phyloP scores from a whole-genome alignment of 2,329 filamentous ascomycete species.

The Trichoderma citrinoviride region DNA sequence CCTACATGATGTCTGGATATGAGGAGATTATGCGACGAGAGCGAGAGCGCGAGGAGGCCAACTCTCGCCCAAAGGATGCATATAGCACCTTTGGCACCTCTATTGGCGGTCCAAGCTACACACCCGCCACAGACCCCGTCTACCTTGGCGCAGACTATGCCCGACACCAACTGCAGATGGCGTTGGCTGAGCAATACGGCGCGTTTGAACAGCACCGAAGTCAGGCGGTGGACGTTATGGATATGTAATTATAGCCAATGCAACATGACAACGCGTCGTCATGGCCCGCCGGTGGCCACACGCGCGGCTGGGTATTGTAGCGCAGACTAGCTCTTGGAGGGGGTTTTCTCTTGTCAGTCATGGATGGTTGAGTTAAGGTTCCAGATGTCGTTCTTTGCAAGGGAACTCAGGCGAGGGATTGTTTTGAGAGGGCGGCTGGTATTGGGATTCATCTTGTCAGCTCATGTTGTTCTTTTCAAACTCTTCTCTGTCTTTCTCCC shows the following conservation, averaged over 20 bases:
- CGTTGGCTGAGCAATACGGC: constrained; percentile 69
- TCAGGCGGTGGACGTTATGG: constrained; percentile 50
- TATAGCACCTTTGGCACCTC: constrained; percentile 46
- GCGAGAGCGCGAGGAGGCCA: constrained; percentile 47
- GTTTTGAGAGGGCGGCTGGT: neutral
- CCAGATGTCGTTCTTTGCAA: constrained; percentile 1
- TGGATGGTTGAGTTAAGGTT: neutral
- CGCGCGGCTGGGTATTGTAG: constrained; percentile 13
- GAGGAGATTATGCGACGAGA: constrained; percentile 65
- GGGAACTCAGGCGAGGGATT: neutral
- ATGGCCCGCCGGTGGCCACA: neutral
- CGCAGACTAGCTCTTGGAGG: constrained; percentile 1
- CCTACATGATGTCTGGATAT: constrained; percentile 83
- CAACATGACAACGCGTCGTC: constrained; percentile 21
- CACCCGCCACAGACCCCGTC: constrained; percentile 64
- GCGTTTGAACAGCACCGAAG: constrained; percentile 52
- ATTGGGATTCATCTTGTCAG: neutral
- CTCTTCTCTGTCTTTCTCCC: constrained; percentile 4
- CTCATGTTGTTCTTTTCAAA: constrained; percentile 4
- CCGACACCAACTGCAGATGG: constrained; percentile 49
- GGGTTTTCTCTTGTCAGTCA: constrained; percentile 1
- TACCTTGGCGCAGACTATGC: constrained; percentile 52
- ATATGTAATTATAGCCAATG: constrained; percentile 37
- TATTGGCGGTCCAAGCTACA: constrained; percentile 45
- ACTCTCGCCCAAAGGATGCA: constrained; percentile 39